Conservation (phyloP, 352 stramenopile species). For the Phytophthora hybrid region DNA sequence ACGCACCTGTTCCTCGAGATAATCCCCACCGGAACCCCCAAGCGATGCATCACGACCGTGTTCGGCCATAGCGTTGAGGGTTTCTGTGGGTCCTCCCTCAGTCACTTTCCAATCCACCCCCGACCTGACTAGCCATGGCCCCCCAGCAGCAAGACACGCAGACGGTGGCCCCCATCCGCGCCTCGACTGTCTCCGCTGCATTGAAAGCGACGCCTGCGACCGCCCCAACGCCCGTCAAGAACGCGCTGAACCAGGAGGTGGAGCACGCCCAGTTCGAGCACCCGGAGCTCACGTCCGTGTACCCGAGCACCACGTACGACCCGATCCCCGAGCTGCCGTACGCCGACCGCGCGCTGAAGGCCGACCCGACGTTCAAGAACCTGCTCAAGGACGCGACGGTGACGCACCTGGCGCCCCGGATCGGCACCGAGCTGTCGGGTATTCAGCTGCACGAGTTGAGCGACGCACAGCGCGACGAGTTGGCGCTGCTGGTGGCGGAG, state of each 20-base stretch:
- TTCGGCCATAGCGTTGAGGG: background rate
- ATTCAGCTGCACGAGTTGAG: conserved; percentile 3
- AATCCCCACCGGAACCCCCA: background rate
- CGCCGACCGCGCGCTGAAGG: background rate
- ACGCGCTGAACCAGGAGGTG: conserved; percentile 9
- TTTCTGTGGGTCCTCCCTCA: background rate
- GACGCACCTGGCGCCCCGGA: conserved; percentile 4
- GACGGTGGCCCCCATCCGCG: background rate
- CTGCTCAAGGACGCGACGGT: conserved; percentile 7
- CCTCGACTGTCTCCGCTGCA: background rate
- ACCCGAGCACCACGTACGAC: conserved; percentile 1
- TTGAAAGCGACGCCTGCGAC: background rate
- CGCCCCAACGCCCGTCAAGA: too few relatives aligned
- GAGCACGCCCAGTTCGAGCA: conserved; percentile 6
- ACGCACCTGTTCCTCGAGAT: background rate
- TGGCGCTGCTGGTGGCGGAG: conserved; percentile 7
- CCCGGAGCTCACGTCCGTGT: background rate
- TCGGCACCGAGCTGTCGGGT: conserved; percentile 5
- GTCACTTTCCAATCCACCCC: conserved; percentile 4
- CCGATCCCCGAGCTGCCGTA: conserved; percentile 3
- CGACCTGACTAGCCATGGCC: conserved; percentile 1
- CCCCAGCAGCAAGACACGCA: conserved; percentile 1
- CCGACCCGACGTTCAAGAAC: conserved; percentile 7
- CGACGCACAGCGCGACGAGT: background rate
- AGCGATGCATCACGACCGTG: background rate